A percentile compares a stretch with the other conserved stretches of the same genome.
phyloP scores from a whole-genome alignment of 2,329 filamentous ascomycete species.

The Nigrospora sphaerica region DNA sequence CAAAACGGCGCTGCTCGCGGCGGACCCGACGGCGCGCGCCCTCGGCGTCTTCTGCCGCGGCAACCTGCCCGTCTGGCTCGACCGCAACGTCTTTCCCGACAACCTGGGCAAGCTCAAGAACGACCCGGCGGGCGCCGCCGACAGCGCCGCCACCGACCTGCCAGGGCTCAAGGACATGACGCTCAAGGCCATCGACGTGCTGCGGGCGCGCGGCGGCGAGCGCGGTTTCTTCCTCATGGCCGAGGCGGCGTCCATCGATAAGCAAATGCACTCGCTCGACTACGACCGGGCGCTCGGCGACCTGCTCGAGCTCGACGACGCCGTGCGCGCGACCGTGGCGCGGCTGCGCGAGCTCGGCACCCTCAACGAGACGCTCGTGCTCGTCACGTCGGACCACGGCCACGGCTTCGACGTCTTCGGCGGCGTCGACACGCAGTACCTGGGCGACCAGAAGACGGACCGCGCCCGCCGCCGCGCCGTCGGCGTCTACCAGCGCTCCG shows the following conservation, averaged over 20 bases:
- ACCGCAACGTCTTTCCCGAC: constrained; percentile 71
- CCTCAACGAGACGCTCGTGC: constrained; percentile 68
- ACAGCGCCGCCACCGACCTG: constrained; percentile 58
- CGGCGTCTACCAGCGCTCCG: constrained; percentile 66
- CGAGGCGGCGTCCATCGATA: constrained; percentile 79
- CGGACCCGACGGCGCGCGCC: constrained; percentile 52
- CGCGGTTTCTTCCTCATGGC: constrained; percentile 85
- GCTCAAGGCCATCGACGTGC: constrained; percentile 74
- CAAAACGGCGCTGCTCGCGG: constrained; percentile 60
- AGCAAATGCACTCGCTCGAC: constrained; percentile 82
- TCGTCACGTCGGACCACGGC: constrained; percentile 83
- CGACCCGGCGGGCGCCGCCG: constrained; percentile 58
- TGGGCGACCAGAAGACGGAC: constrained; percentile 56
- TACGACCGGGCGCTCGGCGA: constrained; percentile 82
- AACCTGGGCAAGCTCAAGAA: constrained; percentile 63
- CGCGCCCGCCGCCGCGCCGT: constrained; percentile 70
- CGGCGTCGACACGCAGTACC: constrained; percentile 72
- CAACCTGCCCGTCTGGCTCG: constrained; percentile 78
- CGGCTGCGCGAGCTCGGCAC: constrained; percentile 60
- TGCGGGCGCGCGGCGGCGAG: constrained; percentile 58
- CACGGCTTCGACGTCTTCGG: constrained; percentile 87
- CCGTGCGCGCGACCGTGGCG: constrained; percentile 65
- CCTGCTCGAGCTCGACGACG: constrained; percentile 79
- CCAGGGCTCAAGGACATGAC: constrained; percentile 88
- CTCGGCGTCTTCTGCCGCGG: constrained; percentile 72